Conservation (phyloP, 306 rosid species). For the Cucumis cinereus region DNA sequence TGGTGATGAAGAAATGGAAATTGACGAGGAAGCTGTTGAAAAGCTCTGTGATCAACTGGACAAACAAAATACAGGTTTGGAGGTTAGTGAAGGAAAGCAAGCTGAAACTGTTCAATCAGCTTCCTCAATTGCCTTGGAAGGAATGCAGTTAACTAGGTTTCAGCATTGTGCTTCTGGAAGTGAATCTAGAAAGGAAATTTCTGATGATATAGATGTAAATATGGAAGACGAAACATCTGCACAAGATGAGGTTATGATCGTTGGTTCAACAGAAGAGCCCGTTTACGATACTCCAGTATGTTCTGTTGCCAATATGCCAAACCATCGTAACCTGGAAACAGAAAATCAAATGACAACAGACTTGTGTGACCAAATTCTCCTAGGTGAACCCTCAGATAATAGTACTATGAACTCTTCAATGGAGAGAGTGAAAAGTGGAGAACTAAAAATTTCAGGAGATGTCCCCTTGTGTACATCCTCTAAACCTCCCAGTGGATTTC, state of each 20-base stretch:
- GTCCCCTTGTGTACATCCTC: constrained; percentile 21
- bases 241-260: constrained; percentile 25
- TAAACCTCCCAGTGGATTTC: constrained; percentile 24
- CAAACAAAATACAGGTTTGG: constrained; percentile 22
- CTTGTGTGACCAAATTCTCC: constrained; percentile 20
- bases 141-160: constrained; percentile 10
- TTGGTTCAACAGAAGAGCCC: constrained; percentile 19
- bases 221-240: constrained; percentile 40
- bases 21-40: constrained; percentile 75
- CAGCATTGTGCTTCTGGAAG: constrained; percentile 4
- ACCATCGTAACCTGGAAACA: constrained; percentile 5
- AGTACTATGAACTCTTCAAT: constrained; percentile 20
- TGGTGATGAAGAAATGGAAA: constrained; percentile 96
- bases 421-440: constrained; percentile 25
- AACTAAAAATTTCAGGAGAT: constrained; percentile 15
- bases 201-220: constrained; percentile 30
- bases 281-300: constrained; percentile 1
- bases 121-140: constrained; percentile 16
- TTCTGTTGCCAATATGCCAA: constrained; percentile 9
- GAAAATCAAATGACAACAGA: constrained; percentile 23
- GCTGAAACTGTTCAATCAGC: constrained; percentile 5
- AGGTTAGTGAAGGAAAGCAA: constrained; percentile 9
- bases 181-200: constrained; percentile 11
- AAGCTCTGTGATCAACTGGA: constrained; percentile 37
- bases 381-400: constrained; percentile 13